Base-by-base conservation (phyloP, 2,329 filamentous ascomycete genomes). In the Thelonectria olida region DNA sequence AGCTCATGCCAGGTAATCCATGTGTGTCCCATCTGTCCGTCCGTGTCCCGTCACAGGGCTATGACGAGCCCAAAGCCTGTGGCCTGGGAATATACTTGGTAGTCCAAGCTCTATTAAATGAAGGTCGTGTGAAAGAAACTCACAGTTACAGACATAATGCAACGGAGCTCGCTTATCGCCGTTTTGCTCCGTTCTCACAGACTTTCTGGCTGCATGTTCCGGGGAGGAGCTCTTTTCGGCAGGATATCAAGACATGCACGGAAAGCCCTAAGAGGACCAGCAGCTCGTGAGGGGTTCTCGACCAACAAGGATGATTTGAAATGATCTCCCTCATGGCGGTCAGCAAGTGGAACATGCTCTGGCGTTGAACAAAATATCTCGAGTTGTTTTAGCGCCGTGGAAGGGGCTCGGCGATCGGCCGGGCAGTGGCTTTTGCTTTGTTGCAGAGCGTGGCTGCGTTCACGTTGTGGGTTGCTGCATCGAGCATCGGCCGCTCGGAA, bases 341-440 rank as follows among this genome's bases (percentile, higher is more conserved):
- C 57, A 64, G 42, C 38, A 31, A 61, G 55, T 64, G 59, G 52
- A 54, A 63, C 55, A 38, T 7, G 19, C 17, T 48, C 38, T 56
- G 44, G 53, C 20, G 39, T 63, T 31, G 42, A 36, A 36, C 36
- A 54, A 44, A 45, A 45, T 42, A 19, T 42, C 39, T 42, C 39
- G 31, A n/a, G 15, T 8, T 58, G 60, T 60, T 49, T 64, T 47
- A 54, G 57, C 47, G 47, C 47, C 42, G 39, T 22, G 23, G 42
- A 42, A 51, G 38, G 31, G 31, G 39, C 34, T 45, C 38, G 57
- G 54, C 56, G 38, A 41, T 41, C 38, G n/a, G 38, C 38, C 38
- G 31, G 31, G 31, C 38, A 41, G 38, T 17, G n/a, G 38, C 38
- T 13, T 41, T 41, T 41, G 17, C 31, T 4, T 34, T 4, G 31